Base-by-base conservation (phyloP, 257 asterid species). In the Verbascum thapsus region DNA sequence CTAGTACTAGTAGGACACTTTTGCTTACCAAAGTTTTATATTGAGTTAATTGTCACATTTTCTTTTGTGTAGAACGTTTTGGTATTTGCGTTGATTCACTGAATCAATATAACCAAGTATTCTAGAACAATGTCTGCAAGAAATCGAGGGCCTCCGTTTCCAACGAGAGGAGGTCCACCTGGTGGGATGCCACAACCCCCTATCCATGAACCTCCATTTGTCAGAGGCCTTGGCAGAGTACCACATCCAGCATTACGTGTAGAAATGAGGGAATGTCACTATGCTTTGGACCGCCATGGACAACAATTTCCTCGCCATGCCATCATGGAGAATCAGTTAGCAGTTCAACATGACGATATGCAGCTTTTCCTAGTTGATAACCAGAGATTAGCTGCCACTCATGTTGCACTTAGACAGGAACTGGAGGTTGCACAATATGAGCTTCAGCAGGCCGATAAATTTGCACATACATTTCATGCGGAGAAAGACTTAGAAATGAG, bases 361-460 rank as follows among this genome's bases (percentile, higher is more conserved):
- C 98, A 87, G 78, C 85, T 72, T 8, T 67, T 92, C 56, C 81
- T 92, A 52, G 72, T 79, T 64, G 97, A 92, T 69, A 92, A 92
- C 74, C 98, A 92, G 86, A 76, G 95, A 67, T 68, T 92, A 59
- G 95, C 97, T 58, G 98, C 98, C 17, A 89, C 98, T 3, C 98
- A 92, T 16, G 97, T 92, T 70, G 98, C 97, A 0, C 91, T 92
- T 26, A 81, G 81, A 64, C 97, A 92, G 72, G 98, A 92, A 64
- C 16, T 83, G 55, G 98, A 89, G 81, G 88, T 73, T 56, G 77
- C 87, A 0, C 98, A 88, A 68, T 72, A 74, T 53, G 97, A 89
- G 56, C 86, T 92, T 63, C 96, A 83, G 71, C 80, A 85, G 32
- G 90, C 94, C 0, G 95, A 92, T 75, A 82, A 87, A 38, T 88